Evolutionary conservation across 306 rosid species (phyloP), one percentile per base, ranked within the genome.

Genomic region (Prunus campanulata): DNA sequence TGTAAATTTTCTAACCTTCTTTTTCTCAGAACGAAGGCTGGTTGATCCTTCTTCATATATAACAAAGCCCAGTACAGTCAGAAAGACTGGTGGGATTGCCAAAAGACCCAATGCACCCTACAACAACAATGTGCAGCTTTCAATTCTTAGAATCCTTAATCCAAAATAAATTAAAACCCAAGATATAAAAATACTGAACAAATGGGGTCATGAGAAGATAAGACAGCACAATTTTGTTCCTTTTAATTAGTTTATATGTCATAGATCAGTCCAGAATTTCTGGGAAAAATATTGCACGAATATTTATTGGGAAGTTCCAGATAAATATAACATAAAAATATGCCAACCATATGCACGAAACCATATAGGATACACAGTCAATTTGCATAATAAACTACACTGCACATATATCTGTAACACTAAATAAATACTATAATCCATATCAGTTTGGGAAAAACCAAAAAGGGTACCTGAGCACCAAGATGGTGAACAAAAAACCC

Each of bases 401-500:
- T 11, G 51, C 4, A 48, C 2, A 39, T 39, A 39, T 6, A 6
- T 39, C 9, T 48, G 51, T 48, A 18, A 52, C n/a, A 18, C 22
- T 49, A 52, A 15, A 13, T 39, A 39, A 18, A 16, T 18, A 52
- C 4, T 52, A 18, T 18, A 18, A 52, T 18, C 20, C 22, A 52
- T 18, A 5, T 52, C 15, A 18, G 15, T 52, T 52, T 18, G 11
- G 11, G 3, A 30, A 14, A 3, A 44, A 14, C 20, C 5, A 25
- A 25, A 27, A 6, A 16, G 2, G 25, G 48, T 62, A 90, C 93
- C 93, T 88, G 96, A 0, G 93, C 76, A 1, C 96, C 96, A 35
- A 90, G 87, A 70, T 77, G 91, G 42, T 82, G 89, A 77, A 88
- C 93, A 24, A 86, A 89, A 81, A 87, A 81, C 0, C 89, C 94